Percentiles rank a stretch among this genome's conserved stretches.
Conservation (phyloP, 2,329 filamentous ascomycete genomes). For the Incumbomyces delicatus region DNA sequence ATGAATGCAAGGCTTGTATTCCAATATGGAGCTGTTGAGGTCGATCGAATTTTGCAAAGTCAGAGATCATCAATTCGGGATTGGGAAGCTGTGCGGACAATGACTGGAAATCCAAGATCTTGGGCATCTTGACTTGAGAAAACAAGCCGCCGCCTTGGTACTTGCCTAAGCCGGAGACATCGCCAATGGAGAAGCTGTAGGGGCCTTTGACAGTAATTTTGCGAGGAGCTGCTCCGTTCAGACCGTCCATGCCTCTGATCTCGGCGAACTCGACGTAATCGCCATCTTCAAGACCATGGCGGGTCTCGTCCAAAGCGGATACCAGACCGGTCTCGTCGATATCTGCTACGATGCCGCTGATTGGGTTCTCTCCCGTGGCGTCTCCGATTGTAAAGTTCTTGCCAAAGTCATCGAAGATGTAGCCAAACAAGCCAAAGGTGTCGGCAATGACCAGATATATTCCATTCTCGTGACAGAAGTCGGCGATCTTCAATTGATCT, state of each 20-base stretch:
- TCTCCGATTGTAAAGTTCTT: constrained; percentile 87
- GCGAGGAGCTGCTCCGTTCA: constrained; percentile 75
- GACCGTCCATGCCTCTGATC: constrained; percentile 76
- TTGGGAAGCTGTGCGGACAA: constrained; percentile 69
- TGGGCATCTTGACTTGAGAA: constrained; percentile 97
- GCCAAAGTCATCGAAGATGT: constrained; percentile 95
- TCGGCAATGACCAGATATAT: constrained; percentile 85
- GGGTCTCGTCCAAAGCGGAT: constrained; percentile 84
- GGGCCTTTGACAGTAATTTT: constrained; percentile 92
- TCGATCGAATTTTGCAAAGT: constrained; percentile 96
- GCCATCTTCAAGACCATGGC: constrained; percentile 90
- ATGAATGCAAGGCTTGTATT: constrained; percentile 84
- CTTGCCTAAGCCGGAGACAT: constrained; percentile 74
- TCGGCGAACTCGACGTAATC: constrained; percentile 95
- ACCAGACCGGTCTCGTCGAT: constrained; percentile 87
- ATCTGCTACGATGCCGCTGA: constrained; percentile 78
- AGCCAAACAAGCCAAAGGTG: constrained; percentile 87
- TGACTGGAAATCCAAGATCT: constrained; percentile 78
- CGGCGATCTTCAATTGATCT: constrained; percentile 72
- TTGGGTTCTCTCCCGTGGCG: constrained; percentile 76
- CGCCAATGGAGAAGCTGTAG: constrained; percentile 94
- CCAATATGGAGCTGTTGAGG: constrained; percentile 85
- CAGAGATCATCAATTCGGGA: constrained; percentile 82
- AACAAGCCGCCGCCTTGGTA: constrained; percentile 86
- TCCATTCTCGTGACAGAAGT: constrained; percentile 88